Evolutionary conservation across 306 rosid genomes (phyloP), one percentile per base, ranked within the genome.

Genomic region (Hippophae tibetana): DNA sequence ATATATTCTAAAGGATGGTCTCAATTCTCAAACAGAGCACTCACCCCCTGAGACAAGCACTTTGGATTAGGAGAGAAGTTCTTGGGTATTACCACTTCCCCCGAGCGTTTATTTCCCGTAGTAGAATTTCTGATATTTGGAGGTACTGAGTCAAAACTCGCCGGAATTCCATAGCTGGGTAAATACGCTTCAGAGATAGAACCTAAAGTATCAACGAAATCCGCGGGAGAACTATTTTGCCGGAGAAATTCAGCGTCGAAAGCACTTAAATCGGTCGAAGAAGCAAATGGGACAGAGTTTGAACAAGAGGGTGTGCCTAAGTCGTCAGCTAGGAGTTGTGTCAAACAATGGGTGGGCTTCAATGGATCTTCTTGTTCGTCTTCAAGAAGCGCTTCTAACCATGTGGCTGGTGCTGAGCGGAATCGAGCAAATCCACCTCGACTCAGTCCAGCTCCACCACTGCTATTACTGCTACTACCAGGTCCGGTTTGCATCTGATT

Each of bases 341-440:
- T 86, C 57, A 86, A 71, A 58, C 93, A 77, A 66, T 72, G 84
- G n/a, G 60, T 68, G 7, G 79, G 77, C 82, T 73, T 69, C 47
- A 84, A 58, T 1, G 75, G 83, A 72, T 81, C 85, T 40, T 69
- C 80, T 10, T 57, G 73, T 43, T 79, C 86, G 63, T 80, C 94
- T 6, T 86, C 89, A 5, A 86, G 73, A 38, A 84, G 78, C 0
- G 94, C 72, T 59, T 89, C 97, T 62, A 89, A 68, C 97, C 95
- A 86, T 43, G 75, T 58, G 18, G 90, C 86, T 47, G 97, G 94
- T 48, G 94, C 82, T 42, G 97, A 89, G 26, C 70, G 83, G 75
- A 80, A 82, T 56, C 93, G 85, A 31, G 80, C 44, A 25, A 89
- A 79, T 38, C 77, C 80, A 1, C 70, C 67, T 3, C 69, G 64